Base-by-base conservation (phyloP, 495 filamentous ascomycete species). In the Evernia prunastri region DNA sequence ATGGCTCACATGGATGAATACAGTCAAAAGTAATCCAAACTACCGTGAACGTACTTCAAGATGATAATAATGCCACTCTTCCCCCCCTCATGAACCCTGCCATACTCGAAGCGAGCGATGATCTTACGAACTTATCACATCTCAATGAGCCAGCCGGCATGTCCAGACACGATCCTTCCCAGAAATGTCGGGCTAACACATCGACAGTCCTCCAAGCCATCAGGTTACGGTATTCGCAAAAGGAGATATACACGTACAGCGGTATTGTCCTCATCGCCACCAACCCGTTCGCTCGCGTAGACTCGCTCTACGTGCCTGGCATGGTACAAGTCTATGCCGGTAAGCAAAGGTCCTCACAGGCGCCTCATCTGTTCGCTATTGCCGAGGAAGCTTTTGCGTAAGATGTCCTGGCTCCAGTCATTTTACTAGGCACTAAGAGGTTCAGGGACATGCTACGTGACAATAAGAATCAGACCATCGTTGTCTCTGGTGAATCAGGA, bases 321-420 rank as follows among this genome's bases (percentile, higher is more conserved):
- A 97, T 99, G 91, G 92, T 99, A 12, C 94, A 99, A 76, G 91
- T 96, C 23, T 99, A 99, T 78, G 94, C 94, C 59, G 94, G 94
- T 66, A 99, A 95, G 76, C 93, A 96, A 74, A 86, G 93, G 68
- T 90, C 91, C 60, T 95, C 94, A 47, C 93, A 97, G 75, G 94
- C 96, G 59, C 94, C 94, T 58, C 94, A 99, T 85, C 76, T 99
- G 66, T 99, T 99, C 76, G 94, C 94, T 59, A 99, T 99, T 78
- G 94, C 94, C 25, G 94, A 99, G 74, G 96, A 97, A 76, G 92
- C 94, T 66, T 99, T 97, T 79, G 89, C 92, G 90, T 96, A 85
- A 79, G 87, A 76, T 56, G 23, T 57, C 45, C 35, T 31, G 35
- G 12, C 35, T 15, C 59, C 33, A 42, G 27, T 25, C 29, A 9